Percentiles rank a stretch among this genome's conserved stretches.
phyloP scores from a whole-genome alignment of 345 rosid species.

The Gossypium turneri region DNA sequence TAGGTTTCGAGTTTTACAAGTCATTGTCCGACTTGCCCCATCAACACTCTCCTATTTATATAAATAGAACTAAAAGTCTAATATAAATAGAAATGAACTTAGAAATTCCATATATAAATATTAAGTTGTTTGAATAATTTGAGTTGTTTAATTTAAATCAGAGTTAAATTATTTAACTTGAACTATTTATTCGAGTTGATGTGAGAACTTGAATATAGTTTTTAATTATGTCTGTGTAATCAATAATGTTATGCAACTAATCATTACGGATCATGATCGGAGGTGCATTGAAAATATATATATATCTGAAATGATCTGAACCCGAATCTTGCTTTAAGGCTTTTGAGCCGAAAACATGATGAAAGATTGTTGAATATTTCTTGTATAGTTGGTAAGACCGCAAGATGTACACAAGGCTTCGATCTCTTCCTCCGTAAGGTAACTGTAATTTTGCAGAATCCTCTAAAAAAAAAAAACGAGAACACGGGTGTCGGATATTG shows the following conservation, averaged over 20 bases:
- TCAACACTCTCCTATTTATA: no score
- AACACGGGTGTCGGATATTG: neutral
- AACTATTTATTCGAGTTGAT: no score
- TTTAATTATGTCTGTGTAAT: neutral
- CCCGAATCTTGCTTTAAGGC: slow-evolving; percentile 42
- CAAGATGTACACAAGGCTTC: slow-evolving; percentile 76
- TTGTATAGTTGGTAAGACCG: slow-evolving; percentile 66
- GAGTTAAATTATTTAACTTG: no score
- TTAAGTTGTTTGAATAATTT: no score
- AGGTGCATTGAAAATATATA: slow-evolving; percentile 1
- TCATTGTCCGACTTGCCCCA: no score
- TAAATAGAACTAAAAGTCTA: no score
- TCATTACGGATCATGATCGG: neutral
- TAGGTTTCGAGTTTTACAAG: no score
- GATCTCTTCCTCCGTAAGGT: slow-evolving; percentile 70
- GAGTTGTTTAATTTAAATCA: no score
- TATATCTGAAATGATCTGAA: slow-evolving; percentile 13
- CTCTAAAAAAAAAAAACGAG: slow-evolving; percentile 36
- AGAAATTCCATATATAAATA: no score
- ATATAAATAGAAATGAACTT: no score
- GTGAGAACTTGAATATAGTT: neutral
- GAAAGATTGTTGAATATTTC: slow-evolving; percentile 57
- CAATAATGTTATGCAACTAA: slow-evolving; percentile 3
- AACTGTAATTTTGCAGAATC: slow-evolving; percentile 41
- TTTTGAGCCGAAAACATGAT: slow-evolving; percentile 92